A percentile compares a stretch with the other conserved stretches of the same genome.
These are phyloP conservation scores for Lepiota brunneoincarnata DNA, from an alignment of 768 basidiomycete species.

Conservation along the genomic window DNA sequence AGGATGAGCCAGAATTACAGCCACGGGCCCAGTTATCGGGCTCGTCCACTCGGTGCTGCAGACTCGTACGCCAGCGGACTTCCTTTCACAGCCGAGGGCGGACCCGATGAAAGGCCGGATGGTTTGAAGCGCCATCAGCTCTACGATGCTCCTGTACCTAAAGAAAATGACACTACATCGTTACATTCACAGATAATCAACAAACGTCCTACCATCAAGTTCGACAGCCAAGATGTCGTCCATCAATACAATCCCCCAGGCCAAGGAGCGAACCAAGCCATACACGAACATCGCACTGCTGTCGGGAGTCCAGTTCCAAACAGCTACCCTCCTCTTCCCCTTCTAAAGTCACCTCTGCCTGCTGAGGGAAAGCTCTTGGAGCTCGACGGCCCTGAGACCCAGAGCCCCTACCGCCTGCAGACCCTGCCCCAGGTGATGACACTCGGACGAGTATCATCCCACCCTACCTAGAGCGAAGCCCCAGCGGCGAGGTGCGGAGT, in stretches of 20 bases:
- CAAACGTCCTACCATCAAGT: conserved; percentile 70
- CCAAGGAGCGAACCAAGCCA: conserved; percentile 39
- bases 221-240: conserved; percentile 68
- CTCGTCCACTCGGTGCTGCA: conserved; percentile 34
- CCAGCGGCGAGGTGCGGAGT: conserved; percentile 37
- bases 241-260: conserved; percentile 71
- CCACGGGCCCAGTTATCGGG: conserved; percentile 25
- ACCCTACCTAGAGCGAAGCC: conserved; percentile 20
- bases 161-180: conserved; percentile 34
- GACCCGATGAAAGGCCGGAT: conserved; percentile 23
- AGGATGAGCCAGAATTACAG: conserved; percentile 48
- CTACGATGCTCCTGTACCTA: conserved; percentile 83
- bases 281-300: conserved; percentile 48
- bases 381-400: conserved; percentile 15
- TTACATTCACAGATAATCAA: conserved; percentile 31
- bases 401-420: conserved; percentile 2
- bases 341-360: conserved; percentile 17
- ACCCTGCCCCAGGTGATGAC: conserved; percentile 9
- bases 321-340: conserved; percentile 32
- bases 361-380: conserved; percentile 27
- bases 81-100: conserved; percentile 14
- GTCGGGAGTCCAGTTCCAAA: conserved; percentile 27
- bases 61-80: conserved; percentile 25
- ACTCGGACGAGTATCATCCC: conserved; percentile 32
- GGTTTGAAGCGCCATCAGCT: conserved; percentile 79